Base-by-base conservation (phyloP, 257 asterid genomes). In the Solanum chiquidenum region DNA sequence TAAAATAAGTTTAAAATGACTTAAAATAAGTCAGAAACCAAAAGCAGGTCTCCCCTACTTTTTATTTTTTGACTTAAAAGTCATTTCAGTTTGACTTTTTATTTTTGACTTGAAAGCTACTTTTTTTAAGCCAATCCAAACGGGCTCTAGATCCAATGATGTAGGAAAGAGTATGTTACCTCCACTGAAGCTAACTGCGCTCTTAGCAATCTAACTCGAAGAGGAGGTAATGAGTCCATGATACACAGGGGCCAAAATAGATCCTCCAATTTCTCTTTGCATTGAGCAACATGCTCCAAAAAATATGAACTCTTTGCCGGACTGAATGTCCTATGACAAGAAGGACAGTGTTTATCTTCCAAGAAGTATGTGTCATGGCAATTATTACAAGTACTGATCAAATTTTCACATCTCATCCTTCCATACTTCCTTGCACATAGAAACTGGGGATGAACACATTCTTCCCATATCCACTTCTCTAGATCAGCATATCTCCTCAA, bases 381-480 rank as follows among this genome's bases (percentile, higher is more conserved):
- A 87, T 85, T 4, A 55, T 89, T 88, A 91, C 99, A 96, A 89
- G 92, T 90, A 87, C 88, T 90, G 88, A 93, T 91, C 87, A 96
- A 90, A 88, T 25, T 91, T 83, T 72, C 89, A 83, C 92, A 66
- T 88, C 95, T 91, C 62, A 86, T 86, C 74, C 87, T 89, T 86
- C 95, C 95, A 83, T 87, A 88, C 89, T 85, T 92, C 85, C 86
- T 80, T 49, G 97, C 96, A 77, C 90, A 69, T 64, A 94, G 86
- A 73, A 82, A 73, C 34, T 77, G 87, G 27, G 93, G 86, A 89
- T 88, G 87, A 84, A 89, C 86, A 87, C 98, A 94, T 91, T 93
- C 97, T 76, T 95, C 93, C 96, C 95, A 91, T 90, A 91, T 92
- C 98, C 99, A 96, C 88, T 91, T 87, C 90, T 92, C 95, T 29